phyloP scores from a whole-genome alignment of 2,329 filamentous ascomycete genomes.

The Piedraia hortae region DNA sequence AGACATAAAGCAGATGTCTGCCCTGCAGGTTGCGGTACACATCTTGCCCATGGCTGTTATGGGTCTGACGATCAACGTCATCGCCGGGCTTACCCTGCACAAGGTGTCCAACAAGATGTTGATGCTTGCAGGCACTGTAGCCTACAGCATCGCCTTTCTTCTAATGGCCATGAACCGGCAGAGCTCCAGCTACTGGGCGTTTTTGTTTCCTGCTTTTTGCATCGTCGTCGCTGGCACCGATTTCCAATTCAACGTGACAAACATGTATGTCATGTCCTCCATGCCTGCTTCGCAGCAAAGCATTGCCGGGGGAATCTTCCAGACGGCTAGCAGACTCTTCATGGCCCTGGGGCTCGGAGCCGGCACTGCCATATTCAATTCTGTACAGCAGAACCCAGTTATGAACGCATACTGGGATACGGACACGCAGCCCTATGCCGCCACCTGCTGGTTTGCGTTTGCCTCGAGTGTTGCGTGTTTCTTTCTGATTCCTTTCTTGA shows the following conservation, averaged over 20 bases:
- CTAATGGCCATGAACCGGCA: slow-evolving; percentile 29
- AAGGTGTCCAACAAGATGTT: slow-evolving; percentile 35
- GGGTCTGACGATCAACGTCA: slow-evolving; percentile 33
- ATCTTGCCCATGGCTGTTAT: slow-evolving; percentile 37
- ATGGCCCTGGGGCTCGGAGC: slow-evolving; percentile 33
- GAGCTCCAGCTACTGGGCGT: slow-evolving; percentile 34
- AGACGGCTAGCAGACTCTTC: slow-evolving; percentile 34
- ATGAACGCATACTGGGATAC: slow-evolving; percentile 17
- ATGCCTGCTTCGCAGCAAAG: slow-evolving; percentile 35
- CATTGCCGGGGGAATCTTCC: slow-evolving; percentile 39
- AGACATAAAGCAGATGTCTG: slow-evolving; percentile 22
- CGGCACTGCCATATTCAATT: slow-evolving; percentile 31
- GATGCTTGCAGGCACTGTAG: slow-evolving; percentile 24
- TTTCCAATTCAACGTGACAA: slow-evolving; percentile 42
- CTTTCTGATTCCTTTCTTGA: slow-evolving; percentile 24
- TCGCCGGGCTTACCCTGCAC: slow-evolving; percentile 34
- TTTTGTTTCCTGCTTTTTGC: slow-evolving; percentile 32
- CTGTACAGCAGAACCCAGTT: slow-evolving; percentile 12
- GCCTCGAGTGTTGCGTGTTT: slow-evolving; percentile 19
- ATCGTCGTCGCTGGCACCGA: slow-evolving; percentile 38
- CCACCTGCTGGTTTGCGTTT: slow-evolving; percentile 24
- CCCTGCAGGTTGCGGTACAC: slow-evolving; percentile 32
- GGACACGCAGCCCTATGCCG: slow-evolving; percentile 21
- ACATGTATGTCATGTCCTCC: slow-evolving; percentile 44
- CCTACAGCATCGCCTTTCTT: slow-evolving; percentile 20